Base-by-base conservation (phyloP, 306 rosid genomes). In the Lathyrus aphaca region DNA sequence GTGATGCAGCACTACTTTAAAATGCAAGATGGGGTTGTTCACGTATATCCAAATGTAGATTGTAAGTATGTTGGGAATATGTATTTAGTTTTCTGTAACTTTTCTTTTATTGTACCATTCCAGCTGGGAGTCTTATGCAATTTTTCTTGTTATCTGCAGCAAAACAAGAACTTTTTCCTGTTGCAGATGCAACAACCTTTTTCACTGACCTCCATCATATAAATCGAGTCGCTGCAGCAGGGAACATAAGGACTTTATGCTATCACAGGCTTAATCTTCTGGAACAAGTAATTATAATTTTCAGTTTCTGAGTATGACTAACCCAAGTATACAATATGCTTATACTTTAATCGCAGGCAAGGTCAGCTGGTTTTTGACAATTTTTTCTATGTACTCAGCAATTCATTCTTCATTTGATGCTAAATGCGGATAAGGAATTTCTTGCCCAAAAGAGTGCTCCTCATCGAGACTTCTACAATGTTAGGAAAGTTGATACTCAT, bases 341-440 rank as follows among this genome's bases (percentile, higher is more conserved):
- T 48, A 25, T 68, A 30, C 68, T 67, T 72, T 19, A 38, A 4
- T 45, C 69, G 10, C 50, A 11, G 10, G 23, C 21, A 59, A 23
- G 42, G 38, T 62, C 68, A 25, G 32, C 53, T 75, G 23, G 40
- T 66, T 69, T 66, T 65, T 85, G 81, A 79, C 82, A 49, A 61
- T 38, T 60, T 11, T 11, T 68, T 72, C 17, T 69, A 3, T 48
- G 72, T 45, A 50, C 77, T 65, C 89, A 95, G 99, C 91, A 95
- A 86, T 95, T 95, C 93, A 95, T 89, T 78, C 99, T 95, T 82
- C 99, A 95, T 82, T 80, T 95, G 84, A 91, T 95, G 99, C 93
- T 95, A 72, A 95, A 95, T 85, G 95, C 97, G 81, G 99, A 95
- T 74, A 83, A 91, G 80, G 99, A 95, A 77, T 84, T 91, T 87